These are phyloP conservation scores for Closterium sp. DNA, from an alignment of 139 green algal species.

Conservation along the genomic window DNA sequence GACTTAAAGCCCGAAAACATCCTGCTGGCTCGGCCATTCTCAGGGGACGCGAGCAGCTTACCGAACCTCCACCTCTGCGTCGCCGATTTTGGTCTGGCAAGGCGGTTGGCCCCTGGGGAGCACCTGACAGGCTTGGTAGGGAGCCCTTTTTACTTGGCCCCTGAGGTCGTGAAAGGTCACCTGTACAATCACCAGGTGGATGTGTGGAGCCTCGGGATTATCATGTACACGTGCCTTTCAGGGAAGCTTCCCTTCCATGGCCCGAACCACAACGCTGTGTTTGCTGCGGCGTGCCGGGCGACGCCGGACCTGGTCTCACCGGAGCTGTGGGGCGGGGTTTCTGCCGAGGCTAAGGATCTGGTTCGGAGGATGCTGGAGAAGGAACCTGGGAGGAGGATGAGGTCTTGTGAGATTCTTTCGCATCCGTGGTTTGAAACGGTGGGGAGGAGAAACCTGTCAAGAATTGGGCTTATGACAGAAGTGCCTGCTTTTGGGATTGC, in stretches of 20 bases:
- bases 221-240: slow-evolving; percentile 13
- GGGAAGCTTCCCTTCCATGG: slow-evolving; percentile 21
- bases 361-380: slow-evolving; percentile 23
- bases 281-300: slow-evolving; percentile 12
- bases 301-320: neutral
- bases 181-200: slow-evolving; percentile 2
- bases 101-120: slow-evolving; percentile 2
- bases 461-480: neutral
- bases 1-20: slow-evolving; percentile 95
- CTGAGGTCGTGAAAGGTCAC: slow-evolving; percentile 16
- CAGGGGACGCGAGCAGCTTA: neutral
- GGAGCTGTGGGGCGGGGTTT: slow-evolving; percentile 21
- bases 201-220: slow-evolving; percentile 21
- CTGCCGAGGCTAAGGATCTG: slow-evolving; percentile 13
- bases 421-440: neutral
- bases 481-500: neutral
- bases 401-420: neutral
- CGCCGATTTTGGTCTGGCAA: slow-evolving; percentile 24
- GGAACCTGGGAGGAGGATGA: neutral
- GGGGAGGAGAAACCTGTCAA: neutral
- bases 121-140: neutral
- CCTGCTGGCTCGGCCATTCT: slow-evolving; percentile 64
- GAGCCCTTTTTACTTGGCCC: slow-evolving; percentile 22
- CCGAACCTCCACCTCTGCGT: slow-evolving; percentile 2
- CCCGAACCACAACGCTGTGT: slow-evolving; percentile 10